Percentiles rank a stretch among this genome's conserved stretches.
These are phyloP conservation scores for Leccinellum rugosiceps DNA, from an alignment of 768 basidiomycete species.

Conservation along the genomic window DNA sequence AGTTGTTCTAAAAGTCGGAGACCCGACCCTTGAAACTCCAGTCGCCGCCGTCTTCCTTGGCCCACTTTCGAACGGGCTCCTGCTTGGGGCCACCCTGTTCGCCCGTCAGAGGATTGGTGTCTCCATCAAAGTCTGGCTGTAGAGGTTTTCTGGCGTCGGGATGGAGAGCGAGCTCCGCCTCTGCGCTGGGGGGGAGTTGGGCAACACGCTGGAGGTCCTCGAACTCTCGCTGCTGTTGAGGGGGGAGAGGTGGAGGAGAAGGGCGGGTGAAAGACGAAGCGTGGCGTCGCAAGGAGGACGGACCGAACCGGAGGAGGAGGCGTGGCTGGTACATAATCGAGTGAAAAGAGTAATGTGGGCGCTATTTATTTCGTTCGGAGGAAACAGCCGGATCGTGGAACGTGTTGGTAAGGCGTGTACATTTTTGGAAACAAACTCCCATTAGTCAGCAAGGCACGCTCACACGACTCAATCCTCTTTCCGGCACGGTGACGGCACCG, in stretches of 20 bases:
- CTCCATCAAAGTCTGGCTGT: slow-evolving; percentile 72
- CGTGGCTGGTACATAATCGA: not conserved
- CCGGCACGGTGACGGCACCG: not conserved
- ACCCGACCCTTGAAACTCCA: slow-evolving; percentile 92
- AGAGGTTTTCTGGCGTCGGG: slow-evolving; percentile 64
- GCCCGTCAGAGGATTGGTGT: slow-evolving; percentile 77
- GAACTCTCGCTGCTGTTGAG: slow-evolving; percentile 78
- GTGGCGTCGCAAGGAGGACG: slow-evolving; percentile 13
- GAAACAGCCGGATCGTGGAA: not conserved
- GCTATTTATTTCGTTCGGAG: not conserved
- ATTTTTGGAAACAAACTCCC: not conserved
- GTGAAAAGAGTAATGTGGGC: not conserved
- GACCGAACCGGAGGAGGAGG: not conserved
- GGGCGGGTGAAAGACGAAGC: slow-evolving; percentile 51
- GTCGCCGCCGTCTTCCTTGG: slow-evolving; percentile 55
- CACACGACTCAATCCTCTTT: not conserved
- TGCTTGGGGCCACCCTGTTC: slow-evolving; percentile 85
- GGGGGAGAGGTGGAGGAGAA: slow-evolving; percentile 71
- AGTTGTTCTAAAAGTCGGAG: slow-evolving; percentile 64
- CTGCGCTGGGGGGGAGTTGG: slow-evolving; percentile 42
- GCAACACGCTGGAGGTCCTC: slow-evolving; percentile 75
- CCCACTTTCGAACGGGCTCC: slow-evolving; percentile 71
- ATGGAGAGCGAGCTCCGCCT: slow-evolving; percentile 50
- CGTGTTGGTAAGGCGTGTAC: not conserved
- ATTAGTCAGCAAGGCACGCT: slow-evolving; percentile 2